Conservation (phyloP, 768 basidiomycete species). For the Nidularia pulvinata region DNA sequence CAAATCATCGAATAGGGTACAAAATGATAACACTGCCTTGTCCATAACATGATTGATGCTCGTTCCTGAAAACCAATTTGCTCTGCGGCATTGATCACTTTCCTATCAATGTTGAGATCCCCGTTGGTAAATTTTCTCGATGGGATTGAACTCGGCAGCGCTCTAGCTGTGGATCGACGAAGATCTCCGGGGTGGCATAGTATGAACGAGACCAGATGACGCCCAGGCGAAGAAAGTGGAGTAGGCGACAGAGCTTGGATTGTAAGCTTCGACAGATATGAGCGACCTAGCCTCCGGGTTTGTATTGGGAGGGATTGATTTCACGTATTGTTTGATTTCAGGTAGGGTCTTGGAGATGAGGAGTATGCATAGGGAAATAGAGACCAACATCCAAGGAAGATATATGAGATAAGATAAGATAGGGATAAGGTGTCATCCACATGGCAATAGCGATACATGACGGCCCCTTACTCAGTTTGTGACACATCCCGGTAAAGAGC, state of each 20-base stretch:
- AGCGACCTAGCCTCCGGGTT: too few species aligned
- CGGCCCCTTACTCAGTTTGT: too few species aligned
- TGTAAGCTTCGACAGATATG: too few species aligned
- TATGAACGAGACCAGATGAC: conserved; percentile 99
- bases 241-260: conserved; percentile 43
- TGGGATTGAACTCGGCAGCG: conserved; percentile 77
- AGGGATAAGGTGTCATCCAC: too few species aligned
- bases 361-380: too few species aligned
- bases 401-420: too few species aligned
- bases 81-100: conserved; percentile 74
- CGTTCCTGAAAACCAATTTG: conserved; percentile 82
- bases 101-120: conserved; percentile 63
- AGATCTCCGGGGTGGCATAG: conserved; percentile 88
- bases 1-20: too few species aligned
- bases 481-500: too few species aligned
- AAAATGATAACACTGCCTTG: too few species aligned
- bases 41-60: conserved; percentile 87
- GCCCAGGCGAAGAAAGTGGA: conserved; percentile 89
- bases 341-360: too few species aligned
- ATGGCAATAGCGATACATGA: too few species aligned
- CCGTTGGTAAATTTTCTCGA: conserved; percentile 82
- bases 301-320: conserved; percentile 19
- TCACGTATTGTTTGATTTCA: too few species aligned
- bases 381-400: conserved; percentile 29
- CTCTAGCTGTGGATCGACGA: conserved; percentile 88